Conservation (phyloP, 345 rosid genomes). For the Gossypium bickii region DNA sequence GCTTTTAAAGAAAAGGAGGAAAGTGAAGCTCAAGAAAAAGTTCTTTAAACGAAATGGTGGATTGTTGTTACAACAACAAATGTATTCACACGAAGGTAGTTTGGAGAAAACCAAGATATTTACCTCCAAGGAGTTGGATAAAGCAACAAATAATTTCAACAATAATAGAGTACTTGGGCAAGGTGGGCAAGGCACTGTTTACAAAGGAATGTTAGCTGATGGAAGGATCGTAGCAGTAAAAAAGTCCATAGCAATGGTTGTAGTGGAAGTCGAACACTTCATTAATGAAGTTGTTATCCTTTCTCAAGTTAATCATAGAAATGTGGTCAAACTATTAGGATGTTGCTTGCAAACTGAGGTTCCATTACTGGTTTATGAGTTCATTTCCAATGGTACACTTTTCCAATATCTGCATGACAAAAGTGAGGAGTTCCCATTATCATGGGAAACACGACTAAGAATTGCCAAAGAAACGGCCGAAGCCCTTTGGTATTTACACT, state of each 20-base stretch:
- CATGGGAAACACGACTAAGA: slow-evolving; percentile 19
- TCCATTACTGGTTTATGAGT: too few species aligned
- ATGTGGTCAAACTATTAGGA: too few species aligned
- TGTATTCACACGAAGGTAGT: neutral
- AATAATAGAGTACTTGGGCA: neutral
- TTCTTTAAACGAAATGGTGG: slow-evolving; percentile 1
- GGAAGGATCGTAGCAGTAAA: slow-evolving; percentile 9
- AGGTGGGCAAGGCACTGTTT: neutral
- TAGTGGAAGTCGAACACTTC: slow-evolving; percentile 16
- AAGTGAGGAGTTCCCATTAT: neutral
- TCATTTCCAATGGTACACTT: slow-evolving; percentile 20
- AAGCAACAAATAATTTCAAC: slow-evolving; percentile 6
- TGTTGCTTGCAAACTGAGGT: too few species aligned
- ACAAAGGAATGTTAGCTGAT: neutral
- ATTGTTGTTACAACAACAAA: neutral
- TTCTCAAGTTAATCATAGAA: slow-evolving; percentile 15
- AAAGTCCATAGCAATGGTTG: slow-evolving; percentile 14
- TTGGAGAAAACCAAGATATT: neutral
- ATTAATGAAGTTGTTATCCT: slow-evolving; percentile 18
- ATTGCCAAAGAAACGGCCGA: slow-evolving; percentile 11
- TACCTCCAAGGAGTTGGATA: neutral
- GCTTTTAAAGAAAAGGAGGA: neutral
- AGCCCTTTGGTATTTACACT: slow-evolving; percentile 19
- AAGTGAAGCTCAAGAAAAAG: neutral
- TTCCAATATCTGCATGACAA: slow-evolving; percentile 23